Percentiles rank a stretch among this genome's conserved stretches.
phyloP scores from a whole-genome alignment of 495 filamentous ascomycete genomes.

The Penicillium flavigenum region DNA sequence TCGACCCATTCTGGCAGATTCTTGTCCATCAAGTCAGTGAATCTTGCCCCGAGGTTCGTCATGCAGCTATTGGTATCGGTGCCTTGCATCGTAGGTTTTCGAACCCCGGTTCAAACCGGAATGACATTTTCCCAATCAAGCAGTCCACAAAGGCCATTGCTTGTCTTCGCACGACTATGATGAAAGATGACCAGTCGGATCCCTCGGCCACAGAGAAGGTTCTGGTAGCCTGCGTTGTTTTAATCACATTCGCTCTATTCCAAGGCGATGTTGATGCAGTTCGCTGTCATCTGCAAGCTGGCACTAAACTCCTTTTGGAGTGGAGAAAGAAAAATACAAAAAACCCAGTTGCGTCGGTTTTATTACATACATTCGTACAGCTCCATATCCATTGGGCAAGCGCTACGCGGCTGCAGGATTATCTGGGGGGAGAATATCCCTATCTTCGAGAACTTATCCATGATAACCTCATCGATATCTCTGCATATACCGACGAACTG shows the following conservation, averaged over 20 bases:
- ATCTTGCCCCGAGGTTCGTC: constrained; percentile 47
- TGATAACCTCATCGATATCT: constrained; percentile 1
- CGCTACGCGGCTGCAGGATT: background rate
- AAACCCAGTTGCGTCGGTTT: constrained; percentile 2
- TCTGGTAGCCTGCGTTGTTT: constrained; percentile 47
- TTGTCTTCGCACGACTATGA: constrained; percentile 24
- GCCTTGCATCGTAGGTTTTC: constrained; percentile 37
- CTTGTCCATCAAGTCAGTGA: constrained; percentile 51
- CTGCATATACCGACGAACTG: background rate
- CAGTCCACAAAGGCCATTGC: constrained; percentile 50
- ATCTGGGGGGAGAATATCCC: background rate
- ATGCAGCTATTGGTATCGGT: constrained; percentile 45
- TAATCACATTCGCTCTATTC: constrained; percentile 49
- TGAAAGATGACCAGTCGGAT: constrained; percentile 1
- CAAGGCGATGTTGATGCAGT: constrained; percentile 43
- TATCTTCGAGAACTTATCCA: constrained; percentile 1
- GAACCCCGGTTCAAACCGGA: background rate
- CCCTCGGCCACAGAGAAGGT: constrained; percentile 9
- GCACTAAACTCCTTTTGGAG: constrained; percentile 6
- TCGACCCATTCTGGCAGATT: constrained; percentile 48
- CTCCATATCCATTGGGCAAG: constrained; percentile 12
- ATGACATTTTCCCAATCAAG: constrained; percentile 33
- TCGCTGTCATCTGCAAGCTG: constrained; percentile 16
- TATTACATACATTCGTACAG: constrained; percentile 13
- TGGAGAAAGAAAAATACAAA: constrained; percentile 15